Evolutionary conservation across 2,329 filamentous ascomycete genomes (phyloP).

Genomic region (Gaeumannomyces sp.): DNA sequence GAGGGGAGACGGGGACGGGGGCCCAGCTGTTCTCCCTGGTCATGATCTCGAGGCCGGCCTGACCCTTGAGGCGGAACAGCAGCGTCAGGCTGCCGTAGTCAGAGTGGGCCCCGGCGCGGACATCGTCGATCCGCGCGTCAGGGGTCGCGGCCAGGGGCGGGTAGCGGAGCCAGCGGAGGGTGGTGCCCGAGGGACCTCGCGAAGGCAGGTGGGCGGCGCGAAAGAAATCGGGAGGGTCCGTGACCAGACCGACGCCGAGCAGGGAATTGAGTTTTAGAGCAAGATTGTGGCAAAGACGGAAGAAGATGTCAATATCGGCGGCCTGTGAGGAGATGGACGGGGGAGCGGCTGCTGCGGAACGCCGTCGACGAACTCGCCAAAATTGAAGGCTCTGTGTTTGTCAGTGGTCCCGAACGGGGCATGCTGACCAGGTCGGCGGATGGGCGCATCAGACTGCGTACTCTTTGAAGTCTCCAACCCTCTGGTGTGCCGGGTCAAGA

Average conservation of each 20-base stretch:
- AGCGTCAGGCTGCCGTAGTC: conserved; percentile 71
- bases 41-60: conserved; percentile 80
- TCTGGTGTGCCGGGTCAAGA: conserved; percentile 76
- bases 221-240: conserved; percentile 48
- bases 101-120: conserved; percentile 86
- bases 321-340: conserved; percentile 53
- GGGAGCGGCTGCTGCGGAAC: conserved; percentile 76
- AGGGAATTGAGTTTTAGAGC: conserved; percentile 68
- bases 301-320: conserved; percentile 59
- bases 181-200: conserved; percentile 46
- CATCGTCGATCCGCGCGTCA: conserved; percentile 46
- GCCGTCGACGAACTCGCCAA: conserved; percentile 66
- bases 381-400: conserved; percentile 75
- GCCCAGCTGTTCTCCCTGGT: conserved; percentile 51
- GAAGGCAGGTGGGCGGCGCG: conserved; percentile 40
- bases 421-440: background rate
- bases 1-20: conserved; percentile 60
- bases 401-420: background rate
- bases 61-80: conserved; percentile 81
- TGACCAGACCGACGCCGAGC: conserved; percentile 68
- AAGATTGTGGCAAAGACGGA: conserved; percentile 62
- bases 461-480: conserved; percentile 40
- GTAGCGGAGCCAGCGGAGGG: conserved; percentile 68
- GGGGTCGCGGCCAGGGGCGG: conserved; percentile 40
- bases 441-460: background rate